Evolutionary conservation across 306 rosid species (phyloP), one percentile per base, ranked within the genome.

Genomic region (Clitoria ternatea): DNA sequence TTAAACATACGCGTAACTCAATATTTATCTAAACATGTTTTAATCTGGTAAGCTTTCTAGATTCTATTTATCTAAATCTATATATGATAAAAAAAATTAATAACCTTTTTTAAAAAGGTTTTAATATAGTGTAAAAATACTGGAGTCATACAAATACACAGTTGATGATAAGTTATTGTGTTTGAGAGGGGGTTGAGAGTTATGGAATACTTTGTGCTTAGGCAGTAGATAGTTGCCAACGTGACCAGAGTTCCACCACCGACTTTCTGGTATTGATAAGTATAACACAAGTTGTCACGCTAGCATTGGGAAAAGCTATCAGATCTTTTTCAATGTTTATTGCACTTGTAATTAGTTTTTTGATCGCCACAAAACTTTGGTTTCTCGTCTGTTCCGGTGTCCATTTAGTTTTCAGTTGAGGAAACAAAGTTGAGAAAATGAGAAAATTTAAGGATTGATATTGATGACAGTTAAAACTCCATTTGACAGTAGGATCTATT

Each of bases 191-290:
- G 20, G 17, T n/a, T 14, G 66, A 54, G 61, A 29, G 24, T 15
- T 15, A 14, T 45, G 5, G 23, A 45, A 15, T 42, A 42, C 3
- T 0, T 9, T 3, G 10, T 8, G n/a, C n/a, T 36, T 36, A 3
- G 42, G 44, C 18, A 32, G 4, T 14, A 43, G 44, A 55, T 13
- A 43, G 71, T 33, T 3, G 22, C 5, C 4, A 61, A 54, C 39
- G 76, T 79, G 71, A 74, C 62, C 42, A 18, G 76, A 57, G 18
- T 18, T 68, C 79, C 85, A 84, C 85, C 79, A 81, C 83, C 83
- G 83, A 57, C 83, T 80, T 29, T 23, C 81, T 19, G 33, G 70
- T 79, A 65, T 44, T 66, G 73, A 52, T 22, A 66, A 53, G 9
- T 24, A 55, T 26, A 63, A 22, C 4, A 59, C 52, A 22, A 43